Percentiles rank a stretch among this genome's conserved stretches.
Conservation (phyloP, 495 filamentous ascomycete genomes). For the Podospora comata region DNA sequence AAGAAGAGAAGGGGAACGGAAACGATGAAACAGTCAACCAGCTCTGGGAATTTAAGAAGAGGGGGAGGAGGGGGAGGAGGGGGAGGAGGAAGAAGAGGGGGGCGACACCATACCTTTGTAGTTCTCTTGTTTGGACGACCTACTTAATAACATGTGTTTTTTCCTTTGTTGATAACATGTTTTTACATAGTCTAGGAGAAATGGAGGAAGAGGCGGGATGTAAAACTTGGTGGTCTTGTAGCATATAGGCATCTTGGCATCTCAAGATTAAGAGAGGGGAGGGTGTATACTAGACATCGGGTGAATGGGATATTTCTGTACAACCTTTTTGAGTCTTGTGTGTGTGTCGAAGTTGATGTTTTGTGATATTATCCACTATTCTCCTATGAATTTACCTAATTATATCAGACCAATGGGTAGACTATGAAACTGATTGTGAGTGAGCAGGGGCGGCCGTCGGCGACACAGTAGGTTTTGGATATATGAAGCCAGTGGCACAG, state of each 20-base stretch:
- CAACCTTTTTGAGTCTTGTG: background rate
- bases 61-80: background rate
- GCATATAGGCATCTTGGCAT: background rate
- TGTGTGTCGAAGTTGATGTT: background rate
- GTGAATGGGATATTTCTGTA: background rate
- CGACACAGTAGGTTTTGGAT: too few species aligned
- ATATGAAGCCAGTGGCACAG: too few species aligned
- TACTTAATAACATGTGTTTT: slow-evolving; percentile 12
- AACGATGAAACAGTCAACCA: slow-evolving; percentile 8
- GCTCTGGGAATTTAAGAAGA: slow-evolving; percentile 9
- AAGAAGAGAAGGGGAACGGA: background rate
- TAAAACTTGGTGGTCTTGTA: background rate
- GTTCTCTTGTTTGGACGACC: slow-evolving; percentile 4
- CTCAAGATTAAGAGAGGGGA: background rate
- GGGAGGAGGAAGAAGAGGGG: background rate
- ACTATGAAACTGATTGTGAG: too few species aligned
- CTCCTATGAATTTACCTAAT: too few species aligned
- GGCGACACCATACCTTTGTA: slow-evolving; percentile 14
- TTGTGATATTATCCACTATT: too few species aligned
- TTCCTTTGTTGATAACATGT: slow-evolving; percentile 20
- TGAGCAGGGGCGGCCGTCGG: too few species aligned
- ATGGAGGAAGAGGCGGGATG: background rate
- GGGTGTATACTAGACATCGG: background rate
- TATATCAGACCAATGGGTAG: too few species aligned
- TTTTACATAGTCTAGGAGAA: background rate